Base-by-base conservation (phyloP, 371 early-diverging fungal species). In the Chytridium lagenaria region DNA sequence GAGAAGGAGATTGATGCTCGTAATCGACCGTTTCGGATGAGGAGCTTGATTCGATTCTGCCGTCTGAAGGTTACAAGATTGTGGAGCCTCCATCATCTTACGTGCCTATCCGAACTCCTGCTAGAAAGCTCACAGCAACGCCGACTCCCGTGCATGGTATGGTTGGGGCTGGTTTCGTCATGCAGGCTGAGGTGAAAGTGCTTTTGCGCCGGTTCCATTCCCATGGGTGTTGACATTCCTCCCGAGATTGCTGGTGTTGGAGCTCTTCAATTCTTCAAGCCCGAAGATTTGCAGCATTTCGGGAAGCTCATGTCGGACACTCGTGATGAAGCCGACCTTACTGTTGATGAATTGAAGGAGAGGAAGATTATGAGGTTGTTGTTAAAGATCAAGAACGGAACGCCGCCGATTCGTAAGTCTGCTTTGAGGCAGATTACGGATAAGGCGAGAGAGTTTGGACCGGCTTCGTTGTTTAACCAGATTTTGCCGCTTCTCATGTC, bases 301-400 rank as follows among this genome's bases (percentile, higher is more conserved):
- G 96, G 95, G 52, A 94, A 92, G 79, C 81, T 98, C 44, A 76
- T 97, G 55, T 94, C 94, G 39, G 92, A 93, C 33, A 85, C 92
- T 64, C 86, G 91, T 65, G 92, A 92, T 73, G 98, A 98, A 68
- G 85, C 86, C n/a, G 84, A 88, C 50, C 81, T 98, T 84, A 87
- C 92, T 1, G 85, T 92, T 1, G 97, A 93, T 44, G 98, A 98
- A 74, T 81, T 93, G 67, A 95, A 93, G 81, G 98, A 98, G 80
- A 89, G 98, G 50, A 95, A 96, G 79, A 95, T 98, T 69, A 92
- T 98, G 95, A 88, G 97, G 30, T 80, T 98, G 59, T 78, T 99
- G 71, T 85, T 99, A 36, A 94, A 94, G 77, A 96, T 99, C 84
- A 99, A 99, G 87, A 99, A 99, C 74, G 99, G 99, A 55, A 92